Base-by-base conservation (phyloP, 2,329 filamentous ascomycete genomes). In the Calycina herbarum region DNA sequence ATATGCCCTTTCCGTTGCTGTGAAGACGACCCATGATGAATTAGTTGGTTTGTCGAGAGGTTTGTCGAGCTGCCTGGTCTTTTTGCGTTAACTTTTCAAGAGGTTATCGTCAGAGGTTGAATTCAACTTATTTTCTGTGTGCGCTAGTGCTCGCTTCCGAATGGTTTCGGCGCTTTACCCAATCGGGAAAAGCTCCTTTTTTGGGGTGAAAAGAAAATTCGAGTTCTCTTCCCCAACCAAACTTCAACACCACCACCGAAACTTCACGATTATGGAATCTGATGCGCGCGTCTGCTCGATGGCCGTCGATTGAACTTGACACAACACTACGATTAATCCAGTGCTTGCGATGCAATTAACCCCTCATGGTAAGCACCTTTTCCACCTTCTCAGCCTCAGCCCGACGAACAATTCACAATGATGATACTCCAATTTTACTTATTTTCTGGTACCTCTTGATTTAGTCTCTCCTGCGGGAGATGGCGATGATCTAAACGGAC, bases 1-100 rank as follows among this genome's bases (percentile, higher is more conserved):
- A 93, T 85, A 99, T 99, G 83, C 95, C 96, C 92, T 98, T 98
- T 86, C 95, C 94, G 79, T 97, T 97, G 88, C 87, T 92, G 90
- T 99, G 96, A 90, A 98, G 90, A 87, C 94, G 90, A 90, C 94
- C 93, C 93, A 96, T 96, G 82, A 78, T 81, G 79, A 79, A 75
- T 77, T 77, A 63, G 64, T 59, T 20, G 20, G 62, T 65, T 68
- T 76, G 71, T 64, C 63, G 58, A 64, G 27, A 45, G 48, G 13
- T 17, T 69, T 69, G 72, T 69, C 42, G 61, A 68, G 67, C 65
- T 71, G 48, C 70, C 71, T 72, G 71, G 11, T 54, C 20, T 24
- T 54, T 24, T 54, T 27, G 48, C 20, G 20, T 5, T 27, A 54
- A 17, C 38, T 40, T 40, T 20, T 20, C 17, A 20, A 51, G 42